phyloP scores from a whole-genome alignment of 1,139 yeast genomes.

The Meyerozyma elateridarum region DNA sequence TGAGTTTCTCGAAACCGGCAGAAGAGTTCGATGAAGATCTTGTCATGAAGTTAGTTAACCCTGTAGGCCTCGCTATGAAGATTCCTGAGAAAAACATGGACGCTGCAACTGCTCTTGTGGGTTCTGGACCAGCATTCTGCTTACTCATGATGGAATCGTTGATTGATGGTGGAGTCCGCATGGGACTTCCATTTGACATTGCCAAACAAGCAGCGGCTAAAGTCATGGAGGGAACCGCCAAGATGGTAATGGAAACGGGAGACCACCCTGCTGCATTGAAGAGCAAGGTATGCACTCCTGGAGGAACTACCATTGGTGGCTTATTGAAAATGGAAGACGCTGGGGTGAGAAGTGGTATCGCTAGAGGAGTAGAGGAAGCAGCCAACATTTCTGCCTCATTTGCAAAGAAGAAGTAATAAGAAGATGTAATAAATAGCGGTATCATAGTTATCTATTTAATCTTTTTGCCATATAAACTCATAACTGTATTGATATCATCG shows the following conservation, averaged over 20 bases:
- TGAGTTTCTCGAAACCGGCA: conserved; percentile 58
- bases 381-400: conserved; percentile 77
- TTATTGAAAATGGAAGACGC: conserved; percentile 87
- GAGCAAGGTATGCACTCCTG: conserved; percentile 93
- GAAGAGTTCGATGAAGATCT: conserved; percentile 44
- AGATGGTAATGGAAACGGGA: conserved; percentile 81
- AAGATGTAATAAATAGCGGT: neutral
- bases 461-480: conserved; percentile 18
- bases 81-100: conserved; percentile 91
- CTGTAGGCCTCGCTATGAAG: conserved; percentile 69
- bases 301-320: conserved; percentile 97
- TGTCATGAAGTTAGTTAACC: conserved; percentile 54
- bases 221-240: conserved; percentile 94
- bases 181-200: conserved; percentile 87
- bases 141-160: conserved; percentile 85
- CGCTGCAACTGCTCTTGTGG: conserved; percentile 92
- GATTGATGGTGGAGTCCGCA: conserved; percentile 90
- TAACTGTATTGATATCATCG: conserved; percentile 31
- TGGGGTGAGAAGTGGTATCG: conserved; percentile 81
- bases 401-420: conserved; percentile 51
- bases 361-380: conserved; percentile 88
- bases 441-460: conserved; percentile 6
- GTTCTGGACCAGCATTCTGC: conserved; percentile 96
- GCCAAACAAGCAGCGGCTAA: conserved; percentile 91
- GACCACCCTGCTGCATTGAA: conserved; percentile 89